A percentile compares a stretch with the other conserved stretches of the same genome.
These are phyloP conservation scores for Emydomyces testavorans DNA, from an alignment of 2,329 filamentous ascomycete species.

Conservation along the genomic window DNA sequence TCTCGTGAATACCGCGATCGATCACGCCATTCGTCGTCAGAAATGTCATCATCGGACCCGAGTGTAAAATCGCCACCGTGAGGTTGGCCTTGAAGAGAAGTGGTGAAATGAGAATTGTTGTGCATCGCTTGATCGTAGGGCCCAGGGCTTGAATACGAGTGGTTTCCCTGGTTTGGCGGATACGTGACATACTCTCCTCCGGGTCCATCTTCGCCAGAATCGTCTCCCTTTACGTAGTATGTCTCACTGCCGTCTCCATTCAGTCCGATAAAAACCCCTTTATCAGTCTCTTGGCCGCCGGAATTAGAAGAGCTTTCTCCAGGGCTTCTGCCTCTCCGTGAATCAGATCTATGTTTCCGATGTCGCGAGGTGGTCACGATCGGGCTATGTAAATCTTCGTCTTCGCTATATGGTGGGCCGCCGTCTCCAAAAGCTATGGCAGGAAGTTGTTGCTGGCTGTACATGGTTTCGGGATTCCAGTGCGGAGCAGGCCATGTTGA, in stretches of 20 bases:
- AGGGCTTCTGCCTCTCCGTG: conserved; percentile 39
- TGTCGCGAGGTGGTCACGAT: conserved; percentile 73
- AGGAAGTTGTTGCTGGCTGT: conserved; percentile 59
- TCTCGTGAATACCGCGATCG: conserved; percentile 76
- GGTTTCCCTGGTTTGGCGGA: conserved; percentile 51
- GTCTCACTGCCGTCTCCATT: conserved; percentile 60
- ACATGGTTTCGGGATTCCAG: conserved; percentile 39
- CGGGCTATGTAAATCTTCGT: conserved; percentile 86
- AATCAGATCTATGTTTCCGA: conserved; percentile 60
- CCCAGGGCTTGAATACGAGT: conserved; percentile 37
- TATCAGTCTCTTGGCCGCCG: conserved; percentile 44
- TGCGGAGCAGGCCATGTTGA: conserved; percentile 45
- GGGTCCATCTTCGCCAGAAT: conserved; percentile 53
- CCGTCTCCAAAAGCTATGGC: conserved; percentile 79
- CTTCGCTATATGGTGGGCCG: conserved; percentile 87
- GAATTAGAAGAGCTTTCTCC: conserved; percentile 27
- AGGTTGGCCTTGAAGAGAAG: conserved; percentile 33
- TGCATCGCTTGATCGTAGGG: conserved; percentile 37
- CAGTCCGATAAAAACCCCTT: conserved; percentile 56
- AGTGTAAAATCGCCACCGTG: conserved; percentile 25
- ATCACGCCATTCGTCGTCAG: conserved; percentile 49
- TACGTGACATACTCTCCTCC: conserved; percentile 75
- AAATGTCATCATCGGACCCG: conserved; percentile 40
- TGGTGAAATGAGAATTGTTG: conserved; percentile 46
- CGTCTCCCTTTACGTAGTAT: conserved; percentile 61